Evolutionary conservation across 2,329 filamentous ascomycete genomes (phyloP).

Genomic region (Amylocarpus encephaloides): DNA sequence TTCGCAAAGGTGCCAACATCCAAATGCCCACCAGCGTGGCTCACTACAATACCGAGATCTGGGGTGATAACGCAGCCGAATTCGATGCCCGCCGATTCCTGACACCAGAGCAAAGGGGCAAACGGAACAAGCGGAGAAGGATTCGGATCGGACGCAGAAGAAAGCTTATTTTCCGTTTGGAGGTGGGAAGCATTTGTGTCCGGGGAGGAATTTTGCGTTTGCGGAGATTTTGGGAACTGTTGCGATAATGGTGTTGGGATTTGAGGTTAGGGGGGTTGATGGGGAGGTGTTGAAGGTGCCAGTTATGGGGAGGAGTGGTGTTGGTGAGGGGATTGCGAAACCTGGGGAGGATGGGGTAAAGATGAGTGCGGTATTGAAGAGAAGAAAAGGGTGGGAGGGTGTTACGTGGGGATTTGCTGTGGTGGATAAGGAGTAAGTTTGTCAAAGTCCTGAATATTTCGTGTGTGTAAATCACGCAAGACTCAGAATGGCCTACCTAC

Average conservation of each 20-base stretch:
- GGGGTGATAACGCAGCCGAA: constrained; percentile 35
- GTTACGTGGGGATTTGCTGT: constrained; percentile 16
- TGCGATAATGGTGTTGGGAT: constrained; percentile 29
- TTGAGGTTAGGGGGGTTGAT: constrained; percentile 23
- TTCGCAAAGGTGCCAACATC: constrained; percentile 37
- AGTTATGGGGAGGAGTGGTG: constrained; percentile 5
- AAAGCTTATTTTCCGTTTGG: constrained; percentile 33
- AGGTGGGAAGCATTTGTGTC: constrained; percentile 35
- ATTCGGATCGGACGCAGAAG: constrained; percentile 12
- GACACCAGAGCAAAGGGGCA: constrained; percentile 9
- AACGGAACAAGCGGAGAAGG: constrained; percentile 6
- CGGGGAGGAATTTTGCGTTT: constrained; percentile 35
- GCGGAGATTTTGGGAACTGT: constrained; percentile 33
- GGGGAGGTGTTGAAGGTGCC: constrained; percentile 13
- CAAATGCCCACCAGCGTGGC: constrained; percentile 39
- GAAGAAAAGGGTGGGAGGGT: constrained; percentile 22
- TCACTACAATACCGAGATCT: constrained; percentile 35
- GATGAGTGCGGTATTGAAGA: constrained; percentile 15
- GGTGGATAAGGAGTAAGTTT: not conserved
- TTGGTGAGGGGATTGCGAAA: constrained; percentile 17
- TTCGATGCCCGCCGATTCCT: constrained; percentile 40
- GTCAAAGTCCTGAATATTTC: too few species aligned
- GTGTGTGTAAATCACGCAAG: too few species aligned
- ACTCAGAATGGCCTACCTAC: too few species aligned
- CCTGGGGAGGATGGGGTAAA: constrained; percentile 11